These are phyloP conservation scores for Alternaria sp. DNA, from an alignment of 2,329 filamentous ascomycete genomes.

Conservation along the genomic window DNA sequence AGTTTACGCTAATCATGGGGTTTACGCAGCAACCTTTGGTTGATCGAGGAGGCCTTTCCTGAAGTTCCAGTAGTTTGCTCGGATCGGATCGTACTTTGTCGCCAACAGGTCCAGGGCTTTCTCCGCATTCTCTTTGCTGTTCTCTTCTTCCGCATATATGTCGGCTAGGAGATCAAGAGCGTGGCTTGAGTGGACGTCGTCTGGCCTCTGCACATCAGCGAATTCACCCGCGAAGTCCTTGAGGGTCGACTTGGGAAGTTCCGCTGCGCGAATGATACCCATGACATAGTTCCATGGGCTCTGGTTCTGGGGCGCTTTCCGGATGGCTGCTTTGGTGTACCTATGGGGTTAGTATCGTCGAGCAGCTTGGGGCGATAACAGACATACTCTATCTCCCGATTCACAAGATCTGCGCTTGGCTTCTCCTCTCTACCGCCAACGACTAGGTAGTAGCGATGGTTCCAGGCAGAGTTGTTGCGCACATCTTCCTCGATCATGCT, in stretches of 20 bases:
- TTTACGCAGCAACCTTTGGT: constrained; percentile 30
- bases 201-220: constrained; percentile 56
- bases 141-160: constrained; percentile 61
- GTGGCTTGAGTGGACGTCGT: constrained; percentile 64
- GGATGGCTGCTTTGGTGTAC: constrained; percentile 72
- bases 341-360: constrained; percentile 36
- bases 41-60: constrained; percentile 55
- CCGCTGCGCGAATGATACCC: constrained; percentile 74
- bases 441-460: constrained; percentile 92
- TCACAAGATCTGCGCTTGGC: constrained; percentile 62
- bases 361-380: not conserved
- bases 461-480: constrained; percentile 97
- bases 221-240: constrained; percentile 63
- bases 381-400: constrained; percentile 73
- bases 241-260: constrained; percentile 56
- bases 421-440: constrained; percentile 65
- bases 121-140: constrained; percentile 67
- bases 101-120: constrained; percentile 75
- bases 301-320: constrained; percentile 87
- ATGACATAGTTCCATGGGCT: constrained; percentile 92
- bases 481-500: constrained; percentile 78
- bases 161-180: constrained; percentile 76
- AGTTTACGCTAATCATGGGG: constrained; percentile 3
- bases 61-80: constrained; percentile 93
- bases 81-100: constrained; percentile 87